Percentiles rank a stretch among this genome's conserved stretches.
phyloP scores from a whole-genome alignment of 1,284 basidiomycete genomes.

The Golubevia sp. region DNA sequence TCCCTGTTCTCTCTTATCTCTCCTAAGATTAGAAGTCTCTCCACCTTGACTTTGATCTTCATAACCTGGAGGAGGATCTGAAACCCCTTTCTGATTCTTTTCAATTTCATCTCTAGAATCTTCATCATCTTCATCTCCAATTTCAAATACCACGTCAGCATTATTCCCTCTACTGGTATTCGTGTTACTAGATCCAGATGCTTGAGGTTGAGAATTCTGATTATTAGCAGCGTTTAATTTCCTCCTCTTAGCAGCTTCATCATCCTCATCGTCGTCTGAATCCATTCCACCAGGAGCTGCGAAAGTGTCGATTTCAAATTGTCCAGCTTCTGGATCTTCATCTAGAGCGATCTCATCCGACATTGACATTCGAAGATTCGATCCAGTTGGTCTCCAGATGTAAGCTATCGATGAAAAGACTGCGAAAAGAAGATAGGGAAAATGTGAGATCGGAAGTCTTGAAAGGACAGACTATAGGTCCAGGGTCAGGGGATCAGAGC shows the following conservation, averaged over 20 bases:
- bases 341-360: slow-evolving; percentile 58
- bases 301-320: slow-evolving; percentile 50
- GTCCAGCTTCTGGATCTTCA: slow-evolving; percentile 44
- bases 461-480: background rate
- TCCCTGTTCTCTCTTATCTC: background rate
- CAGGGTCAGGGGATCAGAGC: background rate
- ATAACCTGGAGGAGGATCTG: slow-evolving; percentile 1
- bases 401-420: slow-evolving; percentile 54
- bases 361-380: slow-evolving; percentile 57
- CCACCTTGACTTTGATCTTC: background rate
- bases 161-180: slow-evolving; percentile 1
- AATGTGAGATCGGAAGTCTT: background rate
- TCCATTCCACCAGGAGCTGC: slow-evolving; percentile 4
- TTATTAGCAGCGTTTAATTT: background rate
- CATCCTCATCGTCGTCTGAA: slow-evolving; percentile 11
- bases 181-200: background rate
- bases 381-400: slow-evolving; percentile 58
- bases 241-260: slow-evolving; percentile 5
- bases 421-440: background rate
- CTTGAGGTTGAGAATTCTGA: no score
- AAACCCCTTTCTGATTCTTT: no score
- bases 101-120: slow-evolving; percentile 8
- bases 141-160: slow-evolving; percentile 41
- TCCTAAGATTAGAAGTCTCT: no score
- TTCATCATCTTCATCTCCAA: slow-evolving; percentile 39